Evolutionary conservation across 164 flowering plant genomes (phyloP), one percentile per base, ranked within the genome.

Genomic region (Pachysandra terminalis): DNA sequence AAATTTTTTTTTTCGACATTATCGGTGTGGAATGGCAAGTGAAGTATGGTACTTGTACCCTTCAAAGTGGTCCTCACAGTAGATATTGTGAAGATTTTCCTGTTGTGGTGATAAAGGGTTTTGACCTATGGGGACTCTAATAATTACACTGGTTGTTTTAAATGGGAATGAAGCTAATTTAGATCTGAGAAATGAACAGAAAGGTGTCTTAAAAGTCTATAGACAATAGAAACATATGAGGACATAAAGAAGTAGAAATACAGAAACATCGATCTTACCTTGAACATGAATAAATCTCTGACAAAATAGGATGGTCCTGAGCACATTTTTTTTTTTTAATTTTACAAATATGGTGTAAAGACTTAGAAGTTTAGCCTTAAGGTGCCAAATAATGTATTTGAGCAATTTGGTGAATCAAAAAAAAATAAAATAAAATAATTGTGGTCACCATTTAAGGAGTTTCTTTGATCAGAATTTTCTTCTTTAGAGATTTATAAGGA

Each of bases 61-160:
- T 22, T 66, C 67, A 61, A 61, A 57, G 78, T 75, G 68, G 74
- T 71, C 74, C 74, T 75, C 61, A 19, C 49, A n/a, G 48, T 25
- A 63, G 72, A 67, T 71, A 41, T 64, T 68, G 52, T 5, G 62
- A 32, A 71, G 71, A 67, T 75, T 75, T 71, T 64, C 56, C 52
- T 70, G 71, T 40, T 67, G 64, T 32, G 58, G 59, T 19, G 24
- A 56, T 57, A 62, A 66, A 56, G 61, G 53, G 41, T 24, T 55
- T 70, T 74, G 67, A 66, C 70, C 52, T 65, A 19, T 57, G 49
- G 51, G 17, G 12, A 9, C 27, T 23, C 2, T 5, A 1, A 4
- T n/a, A 1, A 61, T 40, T n/a, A 53, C 45, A 0, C 59, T 25
- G 19, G 1, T 10, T 9, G 41, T 63, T 32, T 35, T 24, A 25